Conservation (phyloP, 306 rosid species). For the Gillenia trifoliata region DNA sequence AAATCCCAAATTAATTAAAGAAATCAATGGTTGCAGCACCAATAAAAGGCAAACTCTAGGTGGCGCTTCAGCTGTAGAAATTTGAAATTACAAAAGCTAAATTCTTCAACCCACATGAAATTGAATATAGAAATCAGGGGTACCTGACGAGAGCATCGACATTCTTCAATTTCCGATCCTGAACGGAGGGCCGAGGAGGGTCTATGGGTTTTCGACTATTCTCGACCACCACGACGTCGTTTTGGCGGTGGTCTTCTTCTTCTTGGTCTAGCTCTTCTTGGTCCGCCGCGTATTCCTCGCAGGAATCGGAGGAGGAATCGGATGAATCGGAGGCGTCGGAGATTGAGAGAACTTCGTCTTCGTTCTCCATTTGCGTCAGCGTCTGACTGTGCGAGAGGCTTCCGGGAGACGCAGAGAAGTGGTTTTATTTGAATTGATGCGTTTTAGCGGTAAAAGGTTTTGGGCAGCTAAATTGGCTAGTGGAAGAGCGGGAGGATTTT, state of each 20-base stretch:
- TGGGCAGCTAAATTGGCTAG: background rate
- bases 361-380: slow-evolving; percentile 35
- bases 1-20: background rate
- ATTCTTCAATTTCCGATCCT: slow-evolving; percentile 63
- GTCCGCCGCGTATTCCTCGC: slow-evolving; percentile 35
- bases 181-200: slow-evolving; percentile 21
- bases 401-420: background rate
- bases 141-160: slow-evolving; percentile 83
- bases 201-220: background rate
- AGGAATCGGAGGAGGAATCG: slow-evolving; percentile 15
- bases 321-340: slow-evolving; percentile 46
- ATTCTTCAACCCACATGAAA: background rate
- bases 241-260: background rate
- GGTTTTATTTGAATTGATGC: background rate
- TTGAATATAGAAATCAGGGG: background rate
- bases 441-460: slow-evolving; percentile 6
- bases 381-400: background rate
- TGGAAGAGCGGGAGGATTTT: too few relatives aligned
- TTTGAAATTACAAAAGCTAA: background rate
- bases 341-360: slow-evolving; percentile 37
- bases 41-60: slow-evolving; percentile 3
- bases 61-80: background rate
- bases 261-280: slow-evolving; percentile 20
- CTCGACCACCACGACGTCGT: background rate
- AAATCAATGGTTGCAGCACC: background rate